phyloP scores from a whole-genome alignment of 371 early-diverging fungal genomes.

The Furculomyces boomerangus region DNA sequence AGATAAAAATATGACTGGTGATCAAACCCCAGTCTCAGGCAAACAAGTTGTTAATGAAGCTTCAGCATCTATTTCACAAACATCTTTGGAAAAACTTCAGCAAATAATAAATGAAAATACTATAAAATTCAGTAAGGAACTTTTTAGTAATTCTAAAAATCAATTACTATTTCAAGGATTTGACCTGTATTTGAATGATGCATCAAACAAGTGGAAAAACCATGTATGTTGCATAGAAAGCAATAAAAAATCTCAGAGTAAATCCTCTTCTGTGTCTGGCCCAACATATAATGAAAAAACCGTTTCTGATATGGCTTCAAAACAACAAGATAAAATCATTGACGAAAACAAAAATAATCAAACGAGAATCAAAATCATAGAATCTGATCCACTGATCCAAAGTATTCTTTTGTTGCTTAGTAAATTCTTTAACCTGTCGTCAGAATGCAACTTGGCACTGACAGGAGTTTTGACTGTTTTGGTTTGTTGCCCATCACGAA shows the following conservation, averaged over 20 bases:
- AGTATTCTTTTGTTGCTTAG: conserved; percentile 39
- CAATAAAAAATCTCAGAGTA: not conserved
- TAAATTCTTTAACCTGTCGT: conserved; percentile 70
- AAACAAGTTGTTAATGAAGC: no score
- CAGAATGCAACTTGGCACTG: conserved; percentile 72
- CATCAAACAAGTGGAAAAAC: conserved; percentile 38
- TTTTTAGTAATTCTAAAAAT: not conserved
- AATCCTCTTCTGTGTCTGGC: not conserved
- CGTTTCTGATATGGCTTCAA: not conserved
- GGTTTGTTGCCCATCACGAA: conserved; percentile 52
- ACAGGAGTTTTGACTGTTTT: conserved; percentile 74
- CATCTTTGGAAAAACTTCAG: no score
- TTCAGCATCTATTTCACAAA: no score
- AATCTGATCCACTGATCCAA: conserved; percentile 42
- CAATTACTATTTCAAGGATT: conserved; percentile 28
- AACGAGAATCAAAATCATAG: conserved; percentile 31
- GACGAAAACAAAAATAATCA: conserved; percentile 1
- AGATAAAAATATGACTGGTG: no score
- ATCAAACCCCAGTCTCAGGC: no score
- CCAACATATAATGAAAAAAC: not conserved
- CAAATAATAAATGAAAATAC: no score
- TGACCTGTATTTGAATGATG: conserved; percentile 59
- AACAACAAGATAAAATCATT: not conserved
- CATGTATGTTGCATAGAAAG: conserved; percentile 23
- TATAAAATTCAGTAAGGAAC: no score